Conservation (phyloP, 139 green algal species). For the Mychonastes homosphaera region DNA sequence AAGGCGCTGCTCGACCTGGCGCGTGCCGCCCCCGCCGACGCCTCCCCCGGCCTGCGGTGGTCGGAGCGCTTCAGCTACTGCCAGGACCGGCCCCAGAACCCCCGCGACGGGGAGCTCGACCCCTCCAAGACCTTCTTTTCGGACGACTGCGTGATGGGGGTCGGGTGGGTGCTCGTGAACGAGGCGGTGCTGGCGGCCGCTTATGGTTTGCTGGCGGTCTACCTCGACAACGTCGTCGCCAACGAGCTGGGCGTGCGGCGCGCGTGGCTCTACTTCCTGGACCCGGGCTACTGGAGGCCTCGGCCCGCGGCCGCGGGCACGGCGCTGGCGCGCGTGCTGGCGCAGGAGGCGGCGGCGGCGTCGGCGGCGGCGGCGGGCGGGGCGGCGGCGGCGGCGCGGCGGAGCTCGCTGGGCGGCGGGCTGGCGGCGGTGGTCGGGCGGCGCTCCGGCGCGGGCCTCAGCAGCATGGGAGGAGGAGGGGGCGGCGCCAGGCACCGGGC, state of each 20-base stretch:
- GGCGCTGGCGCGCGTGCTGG: conserved; percentile 5
- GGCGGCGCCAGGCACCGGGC: too few species aligned
- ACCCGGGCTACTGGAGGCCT: conserved; percentile 51
- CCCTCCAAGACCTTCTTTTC: conserved; percentile 34
- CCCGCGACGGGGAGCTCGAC: conserved; percentile 27
- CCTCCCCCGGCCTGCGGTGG: conserved; percentile 33
- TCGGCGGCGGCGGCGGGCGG: too few species aligned
- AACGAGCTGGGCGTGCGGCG: conserved; percentile 51
- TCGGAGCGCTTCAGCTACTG: conserved; percentile 44
- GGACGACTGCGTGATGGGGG: conserved; percentile 56
- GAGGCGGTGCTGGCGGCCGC: conserved; percentile 36
- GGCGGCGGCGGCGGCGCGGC: too few species aligned
- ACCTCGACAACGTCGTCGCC: conserved; percentile 83
- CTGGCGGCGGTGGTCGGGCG: not conserved
- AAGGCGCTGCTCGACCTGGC: conserved; percentile 71
- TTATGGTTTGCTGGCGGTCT: conserved; percentile 72
- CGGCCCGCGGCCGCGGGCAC: conserved; percentile 1
- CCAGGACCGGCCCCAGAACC: conserved; percentile 24
- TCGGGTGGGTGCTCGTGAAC: conserved; percentile 27
- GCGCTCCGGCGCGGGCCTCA: not conserved
- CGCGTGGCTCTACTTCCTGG: conserved; percentile 47
- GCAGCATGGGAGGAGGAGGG: too few species aligned
- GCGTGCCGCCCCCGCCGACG: conserved; percentile 23
- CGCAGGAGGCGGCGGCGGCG: conserved; percentile 5
- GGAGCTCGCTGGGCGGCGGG: too few species aligned